Conservation (phyloP, 164 flowering plant genomes). For the Chloranthus sessilifolius region DNA sequence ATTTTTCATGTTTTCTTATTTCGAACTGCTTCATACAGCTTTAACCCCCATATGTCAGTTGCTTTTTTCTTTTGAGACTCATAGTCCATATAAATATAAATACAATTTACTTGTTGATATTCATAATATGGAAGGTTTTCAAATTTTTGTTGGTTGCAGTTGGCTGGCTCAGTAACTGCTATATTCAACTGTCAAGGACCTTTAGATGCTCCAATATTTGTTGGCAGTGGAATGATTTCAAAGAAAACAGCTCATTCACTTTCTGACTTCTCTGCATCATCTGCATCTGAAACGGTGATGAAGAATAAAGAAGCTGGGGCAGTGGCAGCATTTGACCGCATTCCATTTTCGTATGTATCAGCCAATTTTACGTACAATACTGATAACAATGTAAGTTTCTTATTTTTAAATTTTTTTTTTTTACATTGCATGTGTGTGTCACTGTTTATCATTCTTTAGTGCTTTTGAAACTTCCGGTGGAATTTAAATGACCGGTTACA, state of each 20-base stretch:
- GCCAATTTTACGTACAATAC: slow-evolving; percentile 93
- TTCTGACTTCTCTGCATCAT: slow-evolving; percentile 46
- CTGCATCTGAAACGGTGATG: slow-evolving; percentile 71
- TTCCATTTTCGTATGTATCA: slow-evolving; percentile 86
- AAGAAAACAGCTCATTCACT: slow-evolving; percentile 47
- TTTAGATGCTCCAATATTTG: slow-evolving; percentile 86
- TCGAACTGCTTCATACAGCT: too few species aligned
- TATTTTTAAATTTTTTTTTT: neutral
- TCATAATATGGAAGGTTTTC: too few species aligned
- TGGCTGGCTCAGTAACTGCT: slow-evolving; percentile 94
- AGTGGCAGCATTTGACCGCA: slow-evolving; percentile 88
- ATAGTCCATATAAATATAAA: too few species aligned
- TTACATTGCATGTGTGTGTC: too few species aligned
- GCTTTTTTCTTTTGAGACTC: too few species aligned
- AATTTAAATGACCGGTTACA: slow-evolving; percentile 21
- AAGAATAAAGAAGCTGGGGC: slow-evolving; percentile 91
- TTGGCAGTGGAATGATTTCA: slow-evolving; percentile 91
- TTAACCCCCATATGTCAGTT: too few species aligned
- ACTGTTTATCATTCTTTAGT: slow-evolving; percentile 1
- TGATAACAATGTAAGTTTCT: slow-evolving; percentile 75
- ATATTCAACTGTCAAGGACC: slow-evolving; percentile 98
- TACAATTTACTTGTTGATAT: too few species aligned
- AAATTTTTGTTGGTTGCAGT: slow-evolving; percentile 38
- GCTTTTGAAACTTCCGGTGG: neutral
- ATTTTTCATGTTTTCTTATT: too few species aligned